Evolutionary conservation across 352 stramenopile species (phyloP).

Genomic region (Phytophthora niederhauseri): DNA sequence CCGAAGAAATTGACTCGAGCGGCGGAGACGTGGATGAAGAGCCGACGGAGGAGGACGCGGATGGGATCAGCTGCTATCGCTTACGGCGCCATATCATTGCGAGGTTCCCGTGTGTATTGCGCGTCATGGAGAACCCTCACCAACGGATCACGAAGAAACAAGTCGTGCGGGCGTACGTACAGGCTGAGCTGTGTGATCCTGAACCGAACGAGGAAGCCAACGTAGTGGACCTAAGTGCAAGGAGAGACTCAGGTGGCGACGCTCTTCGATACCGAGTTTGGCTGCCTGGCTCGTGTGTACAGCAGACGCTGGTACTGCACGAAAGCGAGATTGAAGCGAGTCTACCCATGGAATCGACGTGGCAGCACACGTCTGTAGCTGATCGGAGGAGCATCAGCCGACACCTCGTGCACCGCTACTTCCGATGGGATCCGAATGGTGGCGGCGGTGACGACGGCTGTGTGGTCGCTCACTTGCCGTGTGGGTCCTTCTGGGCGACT

Average conservation of each 20-base stretch:
- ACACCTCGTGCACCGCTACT: slow-evolving; percentile 40
- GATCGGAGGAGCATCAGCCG: slow-evolving; percentile 31
- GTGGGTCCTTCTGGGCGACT: slow-evolving; percentile 32
- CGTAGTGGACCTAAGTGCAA: neutral
- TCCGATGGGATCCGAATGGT: slow-evolving; percentile 39
- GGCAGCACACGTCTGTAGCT: slow-evolving; percentile 28
- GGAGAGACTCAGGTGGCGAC: neutral
- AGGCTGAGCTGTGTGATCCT: slow-evolving; percentile 52
- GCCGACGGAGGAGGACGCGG: neutral
- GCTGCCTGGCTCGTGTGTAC: slow-evolving; percentile 54
- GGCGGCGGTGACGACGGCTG: slow-evolving; percentile 19
- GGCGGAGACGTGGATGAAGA: slow-evolving; percentile 6
- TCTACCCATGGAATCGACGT: slow-evolving; percentile 39
- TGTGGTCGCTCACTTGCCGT: slow-evolving; percentile 42
- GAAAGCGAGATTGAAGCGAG: slow-evolving; percentile 64
- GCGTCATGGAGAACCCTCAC: slow-evolving; percentile 38
- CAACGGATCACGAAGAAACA: slow-evolving; percentile 46
- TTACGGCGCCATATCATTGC: slow-evolving; percentile 37
- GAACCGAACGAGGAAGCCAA: slow-evolving; percentile 4
- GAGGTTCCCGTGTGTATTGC: slow-evolving; percentile 54
- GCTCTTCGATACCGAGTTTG: slow-evolving; percentile 48
- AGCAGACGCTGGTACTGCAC: slow-evolving; percentile 53
- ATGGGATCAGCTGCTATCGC: slow-evolving; percentile 16
- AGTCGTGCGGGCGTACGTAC: slow-evolving; percentile 55
- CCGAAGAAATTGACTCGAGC: slow-evolving; percentile 1